These are phyloP conservation scores for Agrocybe pediades DNA, from an alignment of 768 basidiomycete genomes.

Conservation along the genomic window DNA sequence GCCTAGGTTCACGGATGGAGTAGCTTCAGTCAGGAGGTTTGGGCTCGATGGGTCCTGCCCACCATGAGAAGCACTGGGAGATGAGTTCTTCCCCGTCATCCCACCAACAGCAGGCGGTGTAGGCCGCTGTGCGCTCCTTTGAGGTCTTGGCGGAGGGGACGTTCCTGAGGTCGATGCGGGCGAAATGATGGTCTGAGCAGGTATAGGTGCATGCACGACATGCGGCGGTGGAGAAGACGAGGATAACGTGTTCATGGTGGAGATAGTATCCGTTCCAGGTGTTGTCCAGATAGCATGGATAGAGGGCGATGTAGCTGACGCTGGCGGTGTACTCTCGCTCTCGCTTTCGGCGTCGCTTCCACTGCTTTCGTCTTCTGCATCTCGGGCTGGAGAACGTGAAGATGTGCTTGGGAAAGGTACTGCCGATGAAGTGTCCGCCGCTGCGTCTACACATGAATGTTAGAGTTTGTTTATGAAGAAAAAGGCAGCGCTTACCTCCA, in stretches of 20 bases:
- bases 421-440: too few species aligned
- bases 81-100: not conserved
- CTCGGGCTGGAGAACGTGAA: too few species aligned
- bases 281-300: not conserved
- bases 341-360: too few species aligned
- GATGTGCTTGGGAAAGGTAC: too few species aligned
- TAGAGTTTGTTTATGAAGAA: too few species aligned
- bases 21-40: not conserved
- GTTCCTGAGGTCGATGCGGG: not conserved
- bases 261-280: too few species aligned
- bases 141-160: not conserved
- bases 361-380: too few species aligned
- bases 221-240: not conserved
- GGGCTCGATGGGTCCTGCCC: too few species aligned
- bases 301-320: not conserved
- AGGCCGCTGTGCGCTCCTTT: slow-evolving; percentile 6
- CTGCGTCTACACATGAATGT: too few species aligned
- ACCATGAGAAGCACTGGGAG: too few species aligned
- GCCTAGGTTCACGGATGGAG: not conserved
- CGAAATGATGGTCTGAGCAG: not conserved
- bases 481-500: too few species aligned
- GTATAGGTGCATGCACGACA: too few species aligned
- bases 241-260: not conserved
- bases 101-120: not conserved
- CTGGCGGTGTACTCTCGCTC: not conserved